A percentile compares a stretch with the other conserved stretches of the same genome.
phyloP scores from a whole-genome alignment of 805 yeast species.

The Tetrapisispora arboricola region DNA sequence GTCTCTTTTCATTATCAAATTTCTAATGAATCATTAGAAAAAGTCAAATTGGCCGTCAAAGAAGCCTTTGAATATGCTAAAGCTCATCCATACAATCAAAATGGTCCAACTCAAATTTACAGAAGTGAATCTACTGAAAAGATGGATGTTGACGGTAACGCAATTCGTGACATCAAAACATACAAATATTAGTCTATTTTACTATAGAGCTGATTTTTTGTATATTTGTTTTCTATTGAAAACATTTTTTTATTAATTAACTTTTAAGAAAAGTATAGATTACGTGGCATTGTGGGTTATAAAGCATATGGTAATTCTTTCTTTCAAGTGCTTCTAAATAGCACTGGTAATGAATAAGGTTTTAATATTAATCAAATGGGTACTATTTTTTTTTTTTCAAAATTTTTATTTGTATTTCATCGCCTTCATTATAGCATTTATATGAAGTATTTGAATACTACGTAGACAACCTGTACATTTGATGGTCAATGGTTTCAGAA shows the following conservation, averaged over 20 bases:
- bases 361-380: conserved; percentile 6
- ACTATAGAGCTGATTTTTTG: background rate
- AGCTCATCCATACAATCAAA: conserved; percentile 40
- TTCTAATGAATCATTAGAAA: conserved; percentile 43
- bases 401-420: background rate
- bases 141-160: conserved; percentile 25
- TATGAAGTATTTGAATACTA: background rate
- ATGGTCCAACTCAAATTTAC: conserved; percentile 40
- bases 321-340: conserved; percentile 2
- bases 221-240: background rate
- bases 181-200: conserved; percentile 20
- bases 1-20: conserved; percentile 73
- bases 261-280: conserved; percentile 2
- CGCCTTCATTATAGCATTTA: background rate
- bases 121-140: conserved; percentile 31
- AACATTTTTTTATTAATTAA: conserved; percentile 1
- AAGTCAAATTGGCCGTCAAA: conserved; percentile 44
- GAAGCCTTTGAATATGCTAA: conserved; percentile 49
- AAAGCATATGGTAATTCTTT: conserved; percentile 3
- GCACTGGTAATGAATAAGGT: conserved; percentile 6
- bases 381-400: background rate
- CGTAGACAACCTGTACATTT: conserved; percentile 15
- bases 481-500: conserved; percentile 19
- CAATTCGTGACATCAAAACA: conserved; percentile 25
- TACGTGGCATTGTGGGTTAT: conserved; percentile 5